Conservation (phyloP, 345 rosid species). For the Populus davidiana region DNA sequence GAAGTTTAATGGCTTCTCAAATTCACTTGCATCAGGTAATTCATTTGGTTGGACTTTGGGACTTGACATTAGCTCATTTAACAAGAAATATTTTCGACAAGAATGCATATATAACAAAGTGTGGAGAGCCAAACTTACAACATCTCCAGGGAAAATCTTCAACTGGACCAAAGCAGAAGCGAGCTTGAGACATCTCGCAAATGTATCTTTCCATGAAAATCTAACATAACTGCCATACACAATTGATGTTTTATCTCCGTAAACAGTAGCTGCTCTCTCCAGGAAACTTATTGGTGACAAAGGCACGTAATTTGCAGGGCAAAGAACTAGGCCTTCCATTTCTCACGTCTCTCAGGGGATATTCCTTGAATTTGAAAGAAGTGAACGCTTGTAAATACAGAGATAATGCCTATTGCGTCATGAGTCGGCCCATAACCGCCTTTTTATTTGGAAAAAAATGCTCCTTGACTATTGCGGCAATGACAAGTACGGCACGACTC, state of each 20-base stretch:
- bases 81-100: neutral
- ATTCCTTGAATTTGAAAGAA: neutral
- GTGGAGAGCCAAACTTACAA: constrained; percentile 37
- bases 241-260: constrained; percentile 44
- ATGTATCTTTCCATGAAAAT: constrained; percentile 66
- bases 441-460: neutral
- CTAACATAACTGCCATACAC: constrained; percentile 36
- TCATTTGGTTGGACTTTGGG: neutral
- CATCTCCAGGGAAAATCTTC: constrained; percentile 42
- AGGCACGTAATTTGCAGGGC: constrained; percentile 53
- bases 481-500: no score
- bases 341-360: neutral
- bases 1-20: neutral
- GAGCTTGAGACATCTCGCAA: constrained; percentile 51
- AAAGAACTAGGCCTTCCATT: constrained; percentile 32
- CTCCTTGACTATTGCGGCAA: no score
- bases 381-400: neutral
- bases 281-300: constrained; percentile 62
- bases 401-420: neutral
- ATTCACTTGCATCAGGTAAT: no score
- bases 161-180: constrained; percentile 60
- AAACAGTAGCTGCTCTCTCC: constrained; percentile 52
- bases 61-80: neutral
- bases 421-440: neutral
- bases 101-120: neutral